These are phyloP conservation scores for Sporothrix variecibatus DNA, from an alignment of 2,329 filamentous ascomycete species.

Conservation along the genomic window DNA sequence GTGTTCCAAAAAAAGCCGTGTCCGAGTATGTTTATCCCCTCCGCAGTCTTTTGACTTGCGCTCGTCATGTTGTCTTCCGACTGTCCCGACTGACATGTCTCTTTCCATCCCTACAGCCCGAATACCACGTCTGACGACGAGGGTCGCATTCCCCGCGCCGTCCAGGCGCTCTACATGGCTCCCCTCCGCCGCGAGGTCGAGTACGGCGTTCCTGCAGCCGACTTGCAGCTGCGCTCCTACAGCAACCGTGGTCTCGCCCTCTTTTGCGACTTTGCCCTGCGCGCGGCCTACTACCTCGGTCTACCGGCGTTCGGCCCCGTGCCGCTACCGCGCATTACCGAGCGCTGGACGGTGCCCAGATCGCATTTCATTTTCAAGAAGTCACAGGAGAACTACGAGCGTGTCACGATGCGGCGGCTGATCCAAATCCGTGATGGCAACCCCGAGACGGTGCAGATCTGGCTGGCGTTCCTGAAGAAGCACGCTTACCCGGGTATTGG, in stretches of 20 bases:
- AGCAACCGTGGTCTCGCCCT: conserved; percentile 88
- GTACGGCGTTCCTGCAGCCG: conserved; percentile 80
- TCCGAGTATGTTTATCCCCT: background rate
- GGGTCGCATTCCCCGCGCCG: conserved; percentile 69
- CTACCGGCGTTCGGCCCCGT: conserved; percentile 84
- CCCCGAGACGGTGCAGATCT: conserved; percentile 83
- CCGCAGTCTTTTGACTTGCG: background rate
- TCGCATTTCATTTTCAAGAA: conserved; percentile 96
- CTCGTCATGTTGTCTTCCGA: background rate
- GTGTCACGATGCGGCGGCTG: conserved; percentile 79
- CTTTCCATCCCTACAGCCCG: too few relatives aligned
- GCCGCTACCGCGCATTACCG: conserved; percentile 79
- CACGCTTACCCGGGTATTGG: conserved; percentile 94
- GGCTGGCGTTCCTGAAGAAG: conserved; percentile 89
- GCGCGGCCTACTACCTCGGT: conserved; percentile 90
- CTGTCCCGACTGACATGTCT: background rate
- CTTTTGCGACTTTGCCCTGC: conserved; percentile 90
- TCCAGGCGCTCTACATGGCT: conserved; percentile 83
- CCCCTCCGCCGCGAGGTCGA: conserved; percentile 74
- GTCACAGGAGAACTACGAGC: conserved; percentile 95
- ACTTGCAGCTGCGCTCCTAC: conserved; percentile 92
- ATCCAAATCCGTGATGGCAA: conserved; percentile 94
- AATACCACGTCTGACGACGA: conserved; percentile 24
- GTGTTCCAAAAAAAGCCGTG: background rate
- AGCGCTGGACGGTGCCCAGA: conserved; percentile 92